Evolutionary conservation across 768 basidiomycete genomes (phyloP), one percentile per base, ranked within the genome.

Genomic region (Melanogaster broomeanus): DNA sequence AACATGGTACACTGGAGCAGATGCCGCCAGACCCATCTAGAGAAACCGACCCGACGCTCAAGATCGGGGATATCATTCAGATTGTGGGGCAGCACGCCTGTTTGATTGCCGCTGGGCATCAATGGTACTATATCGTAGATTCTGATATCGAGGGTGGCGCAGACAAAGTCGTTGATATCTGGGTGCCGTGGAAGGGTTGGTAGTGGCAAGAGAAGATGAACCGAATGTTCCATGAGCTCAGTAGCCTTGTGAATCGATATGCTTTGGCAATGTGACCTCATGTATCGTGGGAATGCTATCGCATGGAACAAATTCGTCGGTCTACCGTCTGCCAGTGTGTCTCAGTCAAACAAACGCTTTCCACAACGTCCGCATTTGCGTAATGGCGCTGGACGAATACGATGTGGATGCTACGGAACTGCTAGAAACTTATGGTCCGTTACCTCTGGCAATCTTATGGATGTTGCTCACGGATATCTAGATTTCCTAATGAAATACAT

Each of bases 401-500:
- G 80, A 88, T 45, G 80, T 77, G 43, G 93, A 93, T 61, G 92
- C 88, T 12, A 96, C 94, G 48, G 94, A 98, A 69, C 82, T 98
- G 43, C 69, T 95, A 59, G 94, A 97, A 73, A 93, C 93, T 55
- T 98, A 98, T 70, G 94, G 94, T 93, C 31, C 48, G 79, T 53
- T 34, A 42, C 42, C 40, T 21, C 27, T 18, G 27, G 11, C 40
- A 22, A 18, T 15, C 30, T 34, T 19, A 30, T 22, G 30, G 51
- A 44, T 50, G 45, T 52, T 53, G 46, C 59, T 64, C 56, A 58
- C 39, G 37, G n/a, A 8, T 15, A 40, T 51, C 40, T 70, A 97
- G 97, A 99, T 74, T 98, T 97, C 71, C 82, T 99, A 59, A 93
- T 98, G 86, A 99, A 99, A 76, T 93, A 94, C 73, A 97, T 98